Base-by-base conservation (phyloP, 2,329 filamentous ascomycete species). In the Moelleriella libera region DNA sequence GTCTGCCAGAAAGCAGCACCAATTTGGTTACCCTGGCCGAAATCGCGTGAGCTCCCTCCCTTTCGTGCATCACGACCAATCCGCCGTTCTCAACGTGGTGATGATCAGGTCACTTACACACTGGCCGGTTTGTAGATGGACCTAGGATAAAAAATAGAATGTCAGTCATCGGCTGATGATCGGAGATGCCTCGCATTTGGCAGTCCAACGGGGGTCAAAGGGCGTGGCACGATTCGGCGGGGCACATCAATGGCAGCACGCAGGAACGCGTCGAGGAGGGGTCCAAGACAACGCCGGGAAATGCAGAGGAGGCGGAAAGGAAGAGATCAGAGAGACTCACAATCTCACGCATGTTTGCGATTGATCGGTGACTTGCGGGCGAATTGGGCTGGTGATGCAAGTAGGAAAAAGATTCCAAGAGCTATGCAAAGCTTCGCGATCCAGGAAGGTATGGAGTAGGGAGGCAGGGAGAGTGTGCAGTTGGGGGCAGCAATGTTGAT, bases 101-200 rank as follows among this genome's bases (percentile, higher is more conserved):
- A 39, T 8, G 12, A 14, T 12, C 12, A 30, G 9, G 44, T 48
- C 45, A 75, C 73, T 73, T 74, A 96, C 90, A 78, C 92, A 97
- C 83, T 98, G 92, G 72, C 92, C 92, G 80, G 92, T 98, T 78
- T 98, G 92, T 63, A 98, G 88, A 75, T 98, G 92, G 74, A 97
- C 90, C 90, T 97, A 66, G 77, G 63, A 55, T 56, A 57, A 60
- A 63, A 63, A 69, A 70, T 63, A 65, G 54, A 37, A 51, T 64
- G 78, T 82, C 74, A 85, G 81, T 21, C 6, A 29, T 37, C 34
- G 12, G 12, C 21, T 21, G 21, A 3, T 3, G 21, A 21, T 21
- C 21, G 21, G 21, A 21, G 42, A 28, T 21, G 41, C 21, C 31
- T 45, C 11, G 37, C 5, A 21, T 21, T 42, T 11, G 8, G 43